Conservation (phyloP, 2,329 filamentous ascomycete species). For the Akanthomyces lecanii region DNA sequence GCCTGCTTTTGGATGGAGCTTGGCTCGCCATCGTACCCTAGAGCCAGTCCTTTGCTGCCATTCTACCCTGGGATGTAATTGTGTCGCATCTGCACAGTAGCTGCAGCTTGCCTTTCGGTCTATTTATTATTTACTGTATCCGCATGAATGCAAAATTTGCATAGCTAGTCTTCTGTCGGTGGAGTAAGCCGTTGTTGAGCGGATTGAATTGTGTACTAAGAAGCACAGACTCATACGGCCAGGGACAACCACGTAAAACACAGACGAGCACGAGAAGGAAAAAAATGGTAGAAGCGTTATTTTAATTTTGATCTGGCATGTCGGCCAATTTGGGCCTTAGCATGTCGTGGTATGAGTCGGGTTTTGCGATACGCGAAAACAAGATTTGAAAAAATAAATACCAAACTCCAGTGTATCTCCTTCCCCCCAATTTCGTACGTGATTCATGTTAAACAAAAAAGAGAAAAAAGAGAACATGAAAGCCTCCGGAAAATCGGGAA, state of each 20-base stretch:
- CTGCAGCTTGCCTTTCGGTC: too few relatives aligned
- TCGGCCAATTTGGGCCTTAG: background rate
- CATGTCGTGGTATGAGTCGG: background rate
- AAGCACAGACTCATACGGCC: background rate
- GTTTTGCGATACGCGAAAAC: background rate
- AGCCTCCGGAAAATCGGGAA: background rate
- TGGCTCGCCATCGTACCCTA: background rate
- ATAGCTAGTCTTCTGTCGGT: too few relatives aligned
- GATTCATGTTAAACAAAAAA: conserved; percentile 11
- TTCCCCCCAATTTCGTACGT: background rate
- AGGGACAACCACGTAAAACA: too few relatives aligned
- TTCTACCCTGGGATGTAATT: too few relatives aligned
- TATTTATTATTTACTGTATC: too few relatives aligned
- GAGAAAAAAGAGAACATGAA: background rate
- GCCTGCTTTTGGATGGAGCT: background rate
- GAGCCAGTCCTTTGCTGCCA: too few relatives aligned
- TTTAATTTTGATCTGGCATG: background rate
- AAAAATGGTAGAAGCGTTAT: background rate
- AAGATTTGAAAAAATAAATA: background rate
- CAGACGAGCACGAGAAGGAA: background rate
- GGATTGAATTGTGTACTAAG: too few relatives aligned
- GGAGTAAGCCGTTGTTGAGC: too few relatives aligned
- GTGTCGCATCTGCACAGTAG: too few relatives aligned
- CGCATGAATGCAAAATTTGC: too few relatives aligned
- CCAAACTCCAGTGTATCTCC: conserved; percentile 8